Evolutionary conservation across 768 basidiomycete genomes (phyloP), one percentile per base, ranked within the genome.

Genomic region (Gautieria morchelliformis): DNA sequence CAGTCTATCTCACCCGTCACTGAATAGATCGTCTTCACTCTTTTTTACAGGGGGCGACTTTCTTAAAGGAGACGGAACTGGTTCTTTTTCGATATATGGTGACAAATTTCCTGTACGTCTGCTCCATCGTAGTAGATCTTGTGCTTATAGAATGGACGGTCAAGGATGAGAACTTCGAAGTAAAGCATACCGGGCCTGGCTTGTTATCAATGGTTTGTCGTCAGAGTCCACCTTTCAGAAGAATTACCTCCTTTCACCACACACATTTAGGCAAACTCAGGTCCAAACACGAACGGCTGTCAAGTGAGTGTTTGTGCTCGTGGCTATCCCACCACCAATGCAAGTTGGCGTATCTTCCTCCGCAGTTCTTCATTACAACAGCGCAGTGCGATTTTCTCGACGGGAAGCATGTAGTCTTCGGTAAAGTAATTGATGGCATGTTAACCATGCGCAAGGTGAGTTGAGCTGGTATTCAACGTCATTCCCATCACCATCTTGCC

Each of bases 81-180:
- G 96, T 1, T 83, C 86, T 0, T 93, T 94, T 71, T 95, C 92
- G n/a, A 91, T 99, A 62, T 98, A 96, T 64, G 95, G 95, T 24
- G 87, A 90, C 64, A 92, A 89, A 63, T 95, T 95, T 65, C 87
- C 85, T 0, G 93, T 94, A 45, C 58, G 82, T 72, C 20, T 44
- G 19, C 42, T 3, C n/a, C 40, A 17, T 37, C 35, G 8, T 37
- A 37, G 14, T 9, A 37, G 9, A 37, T 37, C 35, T 19, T 19
- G 11, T 44, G 11, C 9, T 22, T 17, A n/a, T 44, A 44, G 42
- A 44, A 17, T 30, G 6, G 12, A 14, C 27, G n/a, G 20, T 46
- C 7, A 60, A 94, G 85, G 95, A 98, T 65, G 95, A 98, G 74
- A 98, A 93, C 70, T 98, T 98, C 65, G 78, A 80, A 55, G 83